Percentiles rank a stretch among this genome's conserved stretches.
Conservation (phyloP, 2,329 filamentous ascomycete species). For the Fusarium sambucinum region DNA sequence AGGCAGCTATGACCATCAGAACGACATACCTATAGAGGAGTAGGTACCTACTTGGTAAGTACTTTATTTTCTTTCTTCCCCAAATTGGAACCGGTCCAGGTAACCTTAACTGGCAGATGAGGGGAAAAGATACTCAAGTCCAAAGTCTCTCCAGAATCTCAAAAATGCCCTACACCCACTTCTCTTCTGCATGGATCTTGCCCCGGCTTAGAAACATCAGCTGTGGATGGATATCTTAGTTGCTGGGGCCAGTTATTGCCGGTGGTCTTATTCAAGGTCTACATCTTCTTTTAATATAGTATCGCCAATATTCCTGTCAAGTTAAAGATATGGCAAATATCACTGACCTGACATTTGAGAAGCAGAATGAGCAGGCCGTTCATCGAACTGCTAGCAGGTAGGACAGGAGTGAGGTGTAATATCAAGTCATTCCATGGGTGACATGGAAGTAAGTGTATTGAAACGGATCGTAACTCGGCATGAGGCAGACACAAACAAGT, state of each 20-base stretch:
- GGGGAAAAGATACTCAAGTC: constrained; percentile 14
- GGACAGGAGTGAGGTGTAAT: not conserved
- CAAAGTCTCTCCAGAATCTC: constrained; percentile 4
- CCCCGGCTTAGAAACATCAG: constrained; percentile 21
- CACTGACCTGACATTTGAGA: not conserved
- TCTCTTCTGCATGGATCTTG: constrained; percentile 19
- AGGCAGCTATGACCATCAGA: constrained; percentile 14
- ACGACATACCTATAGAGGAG: constrained; percentile 2
- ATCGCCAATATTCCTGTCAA: not conserved
- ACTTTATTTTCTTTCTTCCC: constrained; percentile 9
- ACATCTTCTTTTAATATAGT: not conserved
- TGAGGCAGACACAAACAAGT: not conserved
- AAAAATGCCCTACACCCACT: not conserved
- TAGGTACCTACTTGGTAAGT: constrained; percentile 16
- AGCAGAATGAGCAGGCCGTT: not conserved
- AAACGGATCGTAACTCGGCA: constrained; percentile 4
- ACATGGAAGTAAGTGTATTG: not conserved
- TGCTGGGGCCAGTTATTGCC: constrained; percentile 3
- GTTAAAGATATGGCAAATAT: not conserved
- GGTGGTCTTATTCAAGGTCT: not conserved
- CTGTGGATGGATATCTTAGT: constrained; percentile 15
- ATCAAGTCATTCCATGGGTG: not conserved
- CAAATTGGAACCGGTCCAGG: not conserved
- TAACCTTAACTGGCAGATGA: not conserved
- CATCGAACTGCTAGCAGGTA: not conserved